A percentile compares a stretch with the other conserved stretches of the same genome.
Evolutionary conservation across 495 filamentous ascomycete species (phyloP).

Genomic region (Penicillium angulare): DNA sequence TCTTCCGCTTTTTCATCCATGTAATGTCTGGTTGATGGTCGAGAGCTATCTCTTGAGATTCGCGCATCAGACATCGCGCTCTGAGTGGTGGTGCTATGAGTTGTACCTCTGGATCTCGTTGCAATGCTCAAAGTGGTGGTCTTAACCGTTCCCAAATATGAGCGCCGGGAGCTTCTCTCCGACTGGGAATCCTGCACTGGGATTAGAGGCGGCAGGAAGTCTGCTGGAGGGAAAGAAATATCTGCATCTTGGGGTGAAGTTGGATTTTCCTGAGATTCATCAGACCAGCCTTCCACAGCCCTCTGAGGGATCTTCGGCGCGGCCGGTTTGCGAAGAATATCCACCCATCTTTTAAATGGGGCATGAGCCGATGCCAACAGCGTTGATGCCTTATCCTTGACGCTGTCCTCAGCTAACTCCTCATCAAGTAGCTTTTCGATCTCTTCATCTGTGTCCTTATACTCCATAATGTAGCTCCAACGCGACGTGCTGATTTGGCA

Average conservation of each 20-base stretch:
- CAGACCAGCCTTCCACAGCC: conserved; percentile 44
- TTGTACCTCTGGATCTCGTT: conserved; percentile 58
- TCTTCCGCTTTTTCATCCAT: conserved; percentile 69
- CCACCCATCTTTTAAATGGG: conserved; percentile 56
- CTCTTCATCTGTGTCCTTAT: conserved; percentile 4
- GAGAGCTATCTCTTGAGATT: conserved; percentile 65
- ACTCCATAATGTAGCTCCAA: conserved; percentile 14
- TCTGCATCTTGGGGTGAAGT: conserved; percentile 21
- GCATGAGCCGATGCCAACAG: conserved; percentile 5
- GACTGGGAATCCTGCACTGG: conserved; percentile 36
- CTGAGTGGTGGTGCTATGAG: conserved; percentile 50
- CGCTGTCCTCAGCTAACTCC: conserved; percentile 13
- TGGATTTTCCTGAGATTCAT: conserved; percentile 31
- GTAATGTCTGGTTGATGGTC: conserved; percentile 47
- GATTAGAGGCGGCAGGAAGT: neutral
- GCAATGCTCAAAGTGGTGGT: conserved; percentile 72
- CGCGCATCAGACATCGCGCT: conserved; percentile 56
- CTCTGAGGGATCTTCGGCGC: conserved; percentile 22
- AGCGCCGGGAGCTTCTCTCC: conserved; percentile 66
- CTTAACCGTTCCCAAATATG: conserved; percentile 72
- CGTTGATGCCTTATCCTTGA: too few relatives aligned
- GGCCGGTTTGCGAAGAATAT: conserved; percentile 46
- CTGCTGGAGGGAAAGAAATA: too few relatives aligned
- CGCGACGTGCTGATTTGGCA: conserved; percentile 3
- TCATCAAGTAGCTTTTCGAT: neutral